phyloP scores from a whole-genome alignment of 345 rosid genomes.

The Moricandia arvensis region DNA sequence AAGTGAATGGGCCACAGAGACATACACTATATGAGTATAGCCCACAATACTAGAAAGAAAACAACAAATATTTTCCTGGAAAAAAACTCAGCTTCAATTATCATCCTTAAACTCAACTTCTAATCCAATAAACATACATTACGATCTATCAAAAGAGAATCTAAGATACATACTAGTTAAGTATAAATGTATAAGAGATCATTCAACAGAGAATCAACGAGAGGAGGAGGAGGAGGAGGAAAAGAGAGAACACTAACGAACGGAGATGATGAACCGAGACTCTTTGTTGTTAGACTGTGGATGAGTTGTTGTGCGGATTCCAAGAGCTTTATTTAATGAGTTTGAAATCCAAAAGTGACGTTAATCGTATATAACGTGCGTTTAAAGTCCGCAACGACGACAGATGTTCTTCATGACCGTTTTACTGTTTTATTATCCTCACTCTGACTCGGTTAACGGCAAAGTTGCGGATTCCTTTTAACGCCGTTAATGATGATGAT shows the following conservation, averaged over 20 bases:
- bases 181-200: neutral
- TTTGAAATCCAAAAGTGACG: neutral
- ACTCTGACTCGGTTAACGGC: neutral
- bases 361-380: neutral
- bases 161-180: neutral
- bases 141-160: neutral
- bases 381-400: neutral
- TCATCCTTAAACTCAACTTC: constrained; percentile 4
- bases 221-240: neutral
- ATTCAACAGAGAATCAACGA: neutral
- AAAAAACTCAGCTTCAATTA: constrained; percentile 3
- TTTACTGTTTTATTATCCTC: no score
- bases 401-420: neutral
- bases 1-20: constrained; percentile 30
- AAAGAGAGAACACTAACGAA: neutral
- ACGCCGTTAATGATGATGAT: neutral
- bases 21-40: neutral
- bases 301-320: neutral
- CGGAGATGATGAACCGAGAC: neutral
- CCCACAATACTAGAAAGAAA: neutral
- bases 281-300: neutral
- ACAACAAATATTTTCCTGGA: neutral
- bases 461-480: neutral
- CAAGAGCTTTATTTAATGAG: neutral
- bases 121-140: neutral